phyloP scores from a whole-genome alignment of 805 yeast species.

The Isabelozyma rhagii region DNA sequence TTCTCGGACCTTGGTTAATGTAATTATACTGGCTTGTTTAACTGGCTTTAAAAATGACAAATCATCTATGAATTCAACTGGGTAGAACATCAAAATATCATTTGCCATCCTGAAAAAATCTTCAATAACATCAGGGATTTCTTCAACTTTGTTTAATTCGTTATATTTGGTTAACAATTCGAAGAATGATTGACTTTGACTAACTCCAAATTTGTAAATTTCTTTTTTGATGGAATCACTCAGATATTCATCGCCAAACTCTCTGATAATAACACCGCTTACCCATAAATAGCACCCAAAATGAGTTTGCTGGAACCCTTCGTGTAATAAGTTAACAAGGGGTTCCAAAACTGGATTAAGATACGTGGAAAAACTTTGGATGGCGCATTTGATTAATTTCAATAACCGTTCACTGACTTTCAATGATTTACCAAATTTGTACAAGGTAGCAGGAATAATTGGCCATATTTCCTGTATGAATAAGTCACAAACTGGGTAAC shows the following conservation, averaged over 20 bases:
- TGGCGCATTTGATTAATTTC: conserved; percentile 62
- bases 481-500: conserved; percentile 51
- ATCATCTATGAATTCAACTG: conserved; percentile 46
- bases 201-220: conserved; percentile 70
- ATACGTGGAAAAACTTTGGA: conserved; percentile 60
- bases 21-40: conserved; percentile 56
- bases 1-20: conserved; percentile 54
- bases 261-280: conserved; percentile 76
- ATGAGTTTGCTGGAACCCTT: conserved; percentile 66
- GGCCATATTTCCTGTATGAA: conserved; percentile 61
- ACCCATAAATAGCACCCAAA: conserved; percentile 89
- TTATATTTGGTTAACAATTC: conserved; percentile 26
- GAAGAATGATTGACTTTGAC: conserved; percentile 62
- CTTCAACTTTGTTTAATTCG: conserved; percentile 19
- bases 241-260: conserved; percentile 57
- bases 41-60: conserved; percentile 49
- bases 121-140: conserved; percentile 70
- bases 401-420: conserved; percentile 72
- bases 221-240: conserved; percentile 50
- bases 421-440: conserved; percentile 54
- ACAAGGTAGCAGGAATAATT: conserved; percentile 43
- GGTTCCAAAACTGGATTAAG: conserved; percentile 58
- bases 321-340: conserved; percentile 62
- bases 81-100: conserved; percentile 75
- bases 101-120: conserved; percentile 81